Evolutionary conservation across 106 monocot genomes (phyloP), one percentile per base, ranked within the genome.

Genomic region (Xerophyta viscosa): DNA sequence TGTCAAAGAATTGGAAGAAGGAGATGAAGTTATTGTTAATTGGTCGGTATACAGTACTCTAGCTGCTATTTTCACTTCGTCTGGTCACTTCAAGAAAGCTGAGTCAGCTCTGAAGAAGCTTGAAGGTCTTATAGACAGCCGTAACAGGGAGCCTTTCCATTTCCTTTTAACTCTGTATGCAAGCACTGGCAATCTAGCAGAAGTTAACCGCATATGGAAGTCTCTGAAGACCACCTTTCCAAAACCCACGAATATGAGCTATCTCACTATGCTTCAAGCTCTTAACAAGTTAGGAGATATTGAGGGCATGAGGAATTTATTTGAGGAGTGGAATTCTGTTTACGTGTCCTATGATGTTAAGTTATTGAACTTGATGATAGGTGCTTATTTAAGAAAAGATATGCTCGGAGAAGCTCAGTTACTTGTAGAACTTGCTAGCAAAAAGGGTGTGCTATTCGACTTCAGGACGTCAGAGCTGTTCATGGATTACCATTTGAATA

Each of bases 151-250:
- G 11, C 66, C 80, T 11, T 80, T 64, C 48, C 73, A 77, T 52
- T 52, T 54, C 47, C 76, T 89, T 29, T 64, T 89, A 29, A 84
- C 47, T 56, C 63, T 72, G n/a, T 71, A 73, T 68, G 76, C 83
- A 22, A 53, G 70, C 23, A 55, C 66, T 17, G 73, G 79, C 10
- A 80, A 77, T 57, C 15, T 56, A 45, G 15, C 20, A 5, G 88
- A 88, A 41, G 82, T 89, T 58, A 53, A 46, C 12, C 57, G 80
- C 41, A 58, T 89, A 1, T 89, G 83, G 83, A 72, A 73, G 20
- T 65, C 70, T 12, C 52, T 80, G 20, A 80, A 80, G 55, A 33
- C 56, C 15, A 64, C 77, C 6, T 1, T 39, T 20, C 33, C 28
- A 31, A 80, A 66, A 61, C 54, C 61, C 10, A 80, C 69, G 37